Evolutionary conservation across 768 basidiomycete species (phyloP).

Genomic region (Roridomyces roridus): DNA sequence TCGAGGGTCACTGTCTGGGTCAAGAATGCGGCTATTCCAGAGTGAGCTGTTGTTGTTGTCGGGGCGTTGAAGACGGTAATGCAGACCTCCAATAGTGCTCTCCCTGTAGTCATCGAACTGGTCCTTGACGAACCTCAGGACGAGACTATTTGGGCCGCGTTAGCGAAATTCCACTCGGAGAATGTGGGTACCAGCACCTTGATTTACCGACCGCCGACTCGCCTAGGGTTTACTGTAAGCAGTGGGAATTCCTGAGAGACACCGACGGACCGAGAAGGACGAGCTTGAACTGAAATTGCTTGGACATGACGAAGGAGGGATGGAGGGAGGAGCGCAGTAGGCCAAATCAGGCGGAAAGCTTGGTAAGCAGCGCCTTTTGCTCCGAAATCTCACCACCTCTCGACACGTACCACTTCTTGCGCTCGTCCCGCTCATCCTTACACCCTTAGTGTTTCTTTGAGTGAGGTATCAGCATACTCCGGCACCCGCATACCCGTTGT

Average conservation of each 20-base stretch:
- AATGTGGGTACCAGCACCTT: conserved; percentile 55
- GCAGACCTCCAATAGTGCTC: conserved; percentile 87
- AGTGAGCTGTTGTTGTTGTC: conserved; percentile 26
- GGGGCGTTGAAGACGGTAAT: neutral
- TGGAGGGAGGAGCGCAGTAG: conserved; percentile 35
- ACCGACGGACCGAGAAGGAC: conserved; percentile 86
- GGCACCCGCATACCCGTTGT: conserved; percentile 5
- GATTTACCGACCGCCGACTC: conserved; percentile 99
- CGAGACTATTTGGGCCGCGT: conserved; percentile 63
- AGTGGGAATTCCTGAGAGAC: neutral
- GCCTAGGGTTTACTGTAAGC: conserved; percentile 53
- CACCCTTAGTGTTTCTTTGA: conserved; percentile 28
- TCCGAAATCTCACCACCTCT: neutral
- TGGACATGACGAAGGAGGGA: conserved; percentile 70
- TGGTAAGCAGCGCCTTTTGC: conserved; percentile 7
- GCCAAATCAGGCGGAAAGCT: conserved; percentile 18
- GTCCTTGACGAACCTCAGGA: conserved; percentile 95
- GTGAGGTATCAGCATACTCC: conserved; percentile 24
- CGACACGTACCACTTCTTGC: conserved; percentile 21
- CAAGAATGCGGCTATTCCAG: conserved; percentile 83
- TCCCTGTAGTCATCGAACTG: conserved; percentile 96
- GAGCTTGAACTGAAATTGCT: conserved; percentile 95
- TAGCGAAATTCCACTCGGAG: conserved; percentile 33
- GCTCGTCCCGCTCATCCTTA: conserved; percentile 2
- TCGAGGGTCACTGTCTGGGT: conserved; percentile 96